These are phyloP conservation scores for Baorangia bicolor DNA, from an alignment of 768 basidiomycete genomes.

Conservation along the genomic window DNA sequence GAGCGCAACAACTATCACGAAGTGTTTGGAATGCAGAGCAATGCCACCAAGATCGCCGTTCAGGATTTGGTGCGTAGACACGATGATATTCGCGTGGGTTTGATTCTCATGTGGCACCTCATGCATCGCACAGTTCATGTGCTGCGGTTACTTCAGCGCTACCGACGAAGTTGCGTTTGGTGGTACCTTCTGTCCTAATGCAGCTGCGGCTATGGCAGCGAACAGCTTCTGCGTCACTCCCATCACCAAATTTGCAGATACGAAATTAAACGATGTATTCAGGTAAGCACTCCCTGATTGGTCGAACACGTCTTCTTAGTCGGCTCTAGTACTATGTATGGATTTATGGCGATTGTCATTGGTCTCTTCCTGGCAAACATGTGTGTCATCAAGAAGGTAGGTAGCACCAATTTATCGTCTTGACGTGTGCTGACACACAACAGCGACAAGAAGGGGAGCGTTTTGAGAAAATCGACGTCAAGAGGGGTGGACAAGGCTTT, in stretches of 20 bases:
- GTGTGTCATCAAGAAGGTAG: constrained; percentile 81
- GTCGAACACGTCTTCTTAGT: not conserved
- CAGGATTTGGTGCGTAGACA: constrained; percentile 65
- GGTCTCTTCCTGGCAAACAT: constrained; percentile 75
- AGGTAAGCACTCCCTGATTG: constrained; percentile 48
- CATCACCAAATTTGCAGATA: constrained; percentile 65
- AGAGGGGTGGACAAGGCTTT: constrained; percentile 84
- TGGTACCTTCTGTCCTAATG: constrained; percentile 58
- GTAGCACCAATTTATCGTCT: not conserved
- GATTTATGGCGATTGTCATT: constrained; percentile 78
- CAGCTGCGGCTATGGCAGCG: constrained; percentile 33
- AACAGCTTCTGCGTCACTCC: constrained; percentile 71
- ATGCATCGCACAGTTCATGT: constrained; percentile 52
- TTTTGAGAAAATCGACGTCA: constrained; percentile 87
- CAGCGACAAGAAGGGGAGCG: constrained; percentile 80
- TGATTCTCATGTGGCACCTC: not conserved
- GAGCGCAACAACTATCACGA: constrained; percentile 67
- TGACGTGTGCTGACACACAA: constrained; percentile 6
- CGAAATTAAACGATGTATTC: constrained; percentile 77
- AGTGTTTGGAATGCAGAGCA: constrained; percentile 50
- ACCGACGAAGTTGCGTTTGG: constrained; percentile 57
- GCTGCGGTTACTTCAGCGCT: constrained; percentile 84
- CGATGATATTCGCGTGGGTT: not conserved
- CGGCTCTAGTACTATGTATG: constrained; percentile 59
- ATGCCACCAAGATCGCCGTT: constrained; percentile 49